Base-by-base conservation (phyloP, 106 monocot species). In the Dioscorea alata region DNA sequence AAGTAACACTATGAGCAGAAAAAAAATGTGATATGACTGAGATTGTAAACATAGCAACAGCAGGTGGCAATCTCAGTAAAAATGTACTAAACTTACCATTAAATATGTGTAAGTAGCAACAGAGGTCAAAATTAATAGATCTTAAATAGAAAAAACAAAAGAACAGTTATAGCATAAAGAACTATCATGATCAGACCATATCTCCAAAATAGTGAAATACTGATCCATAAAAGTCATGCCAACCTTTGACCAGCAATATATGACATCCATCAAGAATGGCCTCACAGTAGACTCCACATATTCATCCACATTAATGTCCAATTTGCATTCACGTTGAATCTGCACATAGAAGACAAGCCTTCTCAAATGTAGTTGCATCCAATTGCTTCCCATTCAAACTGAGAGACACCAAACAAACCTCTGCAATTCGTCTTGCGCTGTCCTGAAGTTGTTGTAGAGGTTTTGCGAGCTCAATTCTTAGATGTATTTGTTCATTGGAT, bases 161-260 rank as follows among this genome's bases (percentile, higher is more conserved):
- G 28, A 28, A 28, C 28, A 28, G 28, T 28, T 28, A 42, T 42
- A 42, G 10, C 42, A 42, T 42, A 42, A 42, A 34, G 34, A 34
- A 42, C 42, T 42, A 42, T 42, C 42, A 42, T 42, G 42, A 6
- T 42, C 42, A 42, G 42, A 42, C 42, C 42, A 42, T 42, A 42
- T 42, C 10, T 42, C 42, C 28, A 28, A 42, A 10, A 42, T 42
- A 42, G 42, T 42, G 42, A 42, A 42, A 42, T 42, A 42, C 42
- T 54, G 25, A 48, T 49, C 2, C 25, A n/a, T 13, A 57, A 59
- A 4, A 49, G 18, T 9, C 63, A 12, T 12, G 72, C 82, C 22
- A 25, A 97, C 97, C 97, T 83, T 97, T 62, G 97, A 97, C 97
- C 97, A 97, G 65, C 86, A 92, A 72, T 92, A 97, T 42, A 97